A percentile compares a stretch with the other conserved stretches of the same genome.
These are phyloP conservation scores for Thalassiosira ordinaria DNA, from an alignment of 352 stramenopile species.

Conservation along the genomic window DNA sequence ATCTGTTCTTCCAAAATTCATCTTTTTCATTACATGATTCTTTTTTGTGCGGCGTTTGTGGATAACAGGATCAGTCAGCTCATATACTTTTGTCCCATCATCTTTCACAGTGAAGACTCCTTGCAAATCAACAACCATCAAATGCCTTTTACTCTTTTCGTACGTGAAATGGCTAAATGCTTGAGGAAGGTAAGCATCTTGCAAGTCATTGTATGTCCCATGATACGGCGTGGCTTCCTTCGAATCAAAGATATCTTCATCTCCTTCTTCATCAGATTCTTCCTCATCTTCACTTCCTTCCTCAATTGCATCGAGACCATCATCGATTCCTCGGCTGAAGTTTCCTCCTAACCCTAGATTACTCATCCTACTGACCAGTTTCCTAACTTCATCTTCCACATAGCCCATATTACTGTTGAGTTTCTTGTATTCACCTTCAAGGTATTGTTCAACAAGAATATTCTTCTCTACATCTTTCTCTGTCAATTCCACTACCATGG, in stretches of 20 bases:
- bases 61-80: slow-evolving; percentile 63
- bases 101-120: slow-evolving; percentile 41
- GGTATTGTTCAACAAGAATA: slow-evolving; percentile 51
- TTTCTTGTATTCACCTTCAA: slow-evolving; percentile 64
- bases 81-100: slow-evolving; percentile 41
- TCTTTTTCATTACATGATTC: slow-evolving; percentile 14
- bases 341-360: slow-evolving; percentile 18
- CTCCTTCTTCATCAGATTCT: slow-evolving; percentile 32
- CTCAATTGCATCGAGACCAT: slow-evolving; percentile 52
- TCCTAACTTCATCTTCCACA: slow-evolving; percentile 25
- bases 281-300: slow-evolving; percentile 48
- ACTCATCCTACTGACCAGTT: slow-evolving; percentile 19
- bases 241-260: slow-evolving; percentile 15
- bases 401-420: slow-evolving; percentile 63
- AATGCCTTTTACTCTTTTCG: slow-evolving; percentile 46
- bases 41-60: slow-evolving; percentile 26
- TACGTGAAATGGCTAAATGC: slow-evolving; percentile 68
- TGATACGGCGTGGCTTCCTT: slow-evolving; percentile 22
- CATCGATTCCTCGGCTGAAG: background rate
- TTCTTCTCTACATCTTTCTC: slow-evolving; percentile 30
- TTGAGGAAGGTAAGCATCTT: slow-evolving; percentile 53
- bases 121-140: slow-evolving; percentile 66
- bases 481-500: slow-evolving; percentile 48
- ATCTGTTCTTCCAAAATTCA: background rate
- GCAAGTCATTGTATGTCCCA: slow-evolving; percentile 34